A percentile compares a stretch with the other conserved stretches of the same genome.
Conservation (phyloP, 2,329 filamentous ascomycete genomes). For the Colletotrichum coccodes region DNA sequence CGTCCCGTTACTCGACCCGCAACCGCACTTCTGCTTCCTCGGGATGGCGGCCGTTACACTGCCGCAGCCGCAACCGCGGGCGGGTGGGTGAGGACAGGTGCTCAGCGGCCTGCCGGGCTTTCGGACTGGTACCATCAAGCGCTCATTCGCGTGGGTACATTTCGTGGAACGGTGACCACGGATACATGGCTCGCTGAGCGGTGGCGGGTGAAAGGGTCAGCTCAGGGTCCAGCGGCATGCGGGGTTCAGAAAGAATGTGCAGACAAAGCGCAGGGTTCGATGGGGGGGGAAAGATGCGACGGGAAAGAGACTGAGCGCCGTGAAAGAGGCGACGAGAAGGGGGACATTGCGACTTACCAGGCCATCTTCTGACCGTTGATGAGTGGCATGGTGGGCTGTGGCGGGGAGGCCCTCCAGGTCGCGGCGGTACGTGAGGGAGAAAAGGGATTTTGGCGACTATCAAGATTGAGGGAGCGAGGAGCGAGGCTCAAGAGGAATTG, state of each 20-base stretch:
- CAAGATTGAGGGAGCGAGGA: neutral
- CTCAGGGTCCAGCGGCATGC: constrained; percentile 7
- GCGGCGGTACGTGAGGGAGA: neutral
- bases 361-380: constrained; percentile 79
- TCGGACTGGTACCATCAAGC: constrained; percentile 75
- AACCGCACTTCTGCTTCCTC: constrained; percentile 65
- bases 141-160: constrained; percentile 75
- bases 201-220: constrained; percentile 32
- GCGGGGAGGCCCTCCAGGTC: constrained; percentile 1
- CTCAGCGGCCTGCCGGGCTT: constrained; percentile 78
- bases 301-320: constrained; percentile 3
- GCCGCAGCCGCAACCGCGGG: constrained; percentile 69
- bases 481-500: constrained; percentile 1
- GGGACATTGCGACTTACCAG: constrained; percentile 63
- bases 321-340: constrained; percentile 19
- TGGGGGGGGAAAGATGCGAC: constrained; percentile 8
- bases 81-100: constrained; percentile 73
- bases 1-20: constrained; percentile 47
- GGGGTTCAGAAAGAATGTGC: constrained; percentile 1
- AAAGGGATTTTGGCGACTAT: neutral
- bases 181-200: constrained; percentile 75
- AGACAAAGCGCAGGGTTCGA: neutral
- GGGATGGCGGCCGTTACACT: constrained; percentile 74
- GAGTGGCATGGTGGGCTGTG: constrained; percentile 65
- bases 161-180: constrained; percentile 81